Base-by-base conservation (phyloP, 768 basidiomycete genomes). In the Suillus alpinus region DNA sequence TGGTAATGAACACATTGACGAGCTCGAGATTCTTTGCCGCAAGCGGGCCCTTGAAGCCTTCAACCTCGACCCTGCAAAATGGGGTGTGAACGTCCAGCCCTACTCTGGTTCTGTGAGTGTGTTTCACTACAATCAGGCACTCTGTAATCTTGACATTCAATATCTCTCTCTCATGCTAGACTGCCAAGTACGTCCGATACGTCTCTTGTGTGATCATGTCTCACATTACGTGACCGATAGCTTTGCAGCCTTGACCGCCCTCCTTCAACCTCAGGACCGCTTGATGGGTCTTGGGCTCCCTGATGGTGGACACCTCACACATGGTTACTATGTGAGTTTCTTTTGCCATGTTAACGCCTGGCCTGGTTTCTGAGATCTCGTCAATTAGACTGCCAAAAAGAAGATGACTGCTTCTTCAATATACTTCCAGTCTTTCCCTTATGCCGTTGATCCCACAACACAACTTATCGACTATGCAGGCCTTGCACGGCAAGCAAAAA, bases 341-440 rank as follows among this genome's bases (percentile, higher is more conserved):
- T 6, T 43, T 39, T 23, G 6, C 39, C 47, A 43, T 9, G 57
- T 50, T 58, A n/a, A 43, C 32, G 0, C 37, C 9, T 49, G 58
- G 37, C 32, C 18, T 9, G 23, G 10, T n/a, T 43, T 43, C 58
- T 62, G 20, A 62, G 46, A 20, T 53, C 43, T 65, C 20, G 23
- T 62, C 46, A 37, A 50, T 18, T 67, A 93, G 91, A 96, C 94
- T 59, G 93, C 94, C 62, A 98, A 98, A 81, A 97, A 98, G 83
- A 98, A 99, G 79, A 98, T 99, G 88, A 98, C 97, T 37, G 94
- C 97, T 39, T 98, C 96, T 26, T 98, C 97, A 20, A 98, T 99
- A 80, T 98, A 98, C 82, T 99, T 98, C 90, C 95, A 98, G 74
- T 97, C 97, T 40, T 82, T 97, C 72, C 96, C 97, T 50, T 99